Base-by-base conservation (phyloP, 208 protist species). In the Acanthamoeba triangularis region DNA sequence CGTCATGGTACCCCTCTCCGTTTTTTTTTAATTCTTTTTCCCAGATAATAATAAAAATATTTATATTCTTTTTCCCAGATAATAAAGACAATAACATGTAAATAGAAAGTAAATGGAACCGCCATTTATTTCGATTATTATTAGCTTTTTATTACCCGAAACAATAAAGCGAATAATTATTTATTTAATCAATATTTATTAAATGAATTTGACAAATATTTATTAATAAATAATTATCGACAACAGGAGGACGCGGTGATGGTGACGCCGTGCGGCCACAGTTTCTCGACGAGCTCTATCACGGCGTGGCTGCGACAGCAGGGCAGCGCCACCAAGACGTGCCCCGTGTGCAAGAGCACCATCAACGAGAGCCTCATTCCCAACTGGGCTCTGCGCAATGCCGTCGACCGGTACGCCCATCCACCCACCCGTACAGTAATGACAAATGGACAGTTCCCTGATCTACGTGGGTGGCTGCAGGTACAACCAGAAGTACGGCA, bases 381-480 rank as follows among this genome's bases (percentile, higher is more conserved):
- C 74, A 84, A 84, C 37, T 84, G 74, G 74, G 74, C 74, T 11
- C 74, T 84, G 37, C 74, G 74, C 74, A 84, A 44, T n/a, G 74
- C 74, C 44, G 74, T 52, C 41, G 74, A 84, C 28, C 74, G 74
- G 74, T 84, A 52, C 28, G 3, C n/a, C 20, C 30, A 44, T 78
- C 69, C 18, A 28, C 69, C 69, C 37, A 3, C 11, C 37, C 4
- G 11, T 78, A 23, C 11, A 7, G 65, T 78, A n/a, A 13, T 13
- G 49, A 54, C 69, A 78, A 8, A 35, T 41, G 10, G 7, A 16
- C 37, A 35, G 13, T 35, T 74, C 65, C n/a, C n/a, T 78, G 69
- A 44, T 30, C 33, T n/a, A 1, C 16, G 54, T 16, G 0, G 0
- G 18, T 59, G 54, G 59, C 11, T 76, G 35, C 74, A 84, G 74